Percentiles rank a stretch among this genome's conserved stretches.
Conservation (phyloP, 2,329 filamentous ascomycete genomes). For the Penicillium sp. region DNA sequence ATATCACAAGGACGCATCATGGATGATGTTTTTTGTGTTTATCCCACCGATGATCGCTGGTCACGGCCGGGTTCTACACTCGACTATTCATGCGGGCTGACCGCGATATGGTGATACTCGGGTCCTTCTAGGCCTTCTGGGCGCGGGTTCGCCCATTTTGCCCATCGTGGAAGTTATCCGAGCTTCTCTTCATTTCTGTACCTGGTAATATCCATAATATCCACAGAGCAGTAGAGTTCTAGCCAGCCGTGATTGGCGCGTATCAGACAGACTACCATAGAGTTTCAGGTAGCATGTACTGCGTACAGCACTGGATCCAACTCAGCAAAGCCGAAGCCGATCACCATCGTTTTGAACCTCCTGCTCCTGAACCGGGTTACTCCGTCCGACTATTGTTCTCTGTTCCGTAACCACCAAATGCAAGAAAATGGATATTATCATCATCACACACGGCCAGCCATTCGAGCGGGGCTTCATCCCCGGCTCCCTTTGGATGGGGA, state of each 20-base stretch:
- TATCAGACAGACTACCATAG: neutral
- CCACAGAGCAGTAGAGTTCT: neutral
- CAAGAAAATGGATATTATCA: conserved; percentile 3
- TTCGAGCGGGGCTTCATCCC: conserved; percentile 13
- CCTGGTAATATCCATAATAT: neutral
- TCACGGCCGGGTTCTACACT: conserved; percentile 14
- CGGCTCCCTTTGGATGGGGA: conserved; percentile 4
- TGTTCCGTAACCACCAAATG: conserved; percentile 2
- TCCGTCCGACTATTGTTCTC: neutral
- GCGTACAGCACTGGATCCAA: neutral
- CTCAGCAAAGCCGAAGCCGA: conserved; percentile 14
- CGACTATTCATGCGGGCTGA: conserved; percentile 21
- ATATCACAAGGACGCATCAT: conserved; percentile 13
- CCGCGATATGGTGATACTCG: conserved; percentile 18
- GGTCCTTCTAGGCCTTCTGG: neutral
- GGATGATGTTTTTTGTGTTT: neutral
- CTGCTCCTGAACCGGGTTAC: neutral
- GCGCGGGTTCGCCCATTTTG: conserved; percentile 15
- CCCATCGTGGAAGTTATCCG: conserved; percentile 18
- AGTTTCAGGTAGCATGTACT: conserved; percentile 1
- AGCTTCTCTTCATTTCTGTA: neutral
- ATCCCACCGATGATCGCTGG: conserved; percentile 15
- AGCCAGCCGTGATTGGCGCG: neutral
- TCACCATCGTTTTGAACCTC: conserved; percentile 1
- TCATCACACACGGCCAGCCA: conserved; percentile 13